Evolutionary conservation across 2,329 filamentous ascomycete species (phyloP), one percentile per base, ranked within the genome.

Genomic region (Cercospora sojina): DNA sequence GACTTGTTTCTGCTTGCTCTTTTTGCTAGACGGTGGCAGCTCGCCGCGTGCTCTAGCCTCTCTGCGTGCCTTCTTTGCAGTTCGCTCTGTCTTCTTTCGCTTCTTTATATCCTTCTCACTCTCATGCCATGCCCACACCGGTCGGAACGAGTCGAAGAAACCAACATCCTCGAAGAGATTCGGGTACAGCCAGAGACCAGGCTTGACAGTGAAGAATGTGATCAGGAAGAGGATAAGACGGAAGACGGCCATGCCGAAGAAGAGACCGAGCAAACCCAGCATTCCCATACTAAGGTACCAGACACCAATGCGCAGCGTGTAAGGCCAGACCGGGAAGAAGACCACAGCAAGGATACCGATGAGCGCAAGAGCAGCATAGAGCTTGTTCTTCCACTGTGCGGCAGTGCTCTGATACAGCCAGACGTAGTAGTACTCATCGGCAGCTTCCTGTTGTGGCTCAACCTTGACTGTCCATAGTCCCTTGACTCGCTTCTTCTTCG

Each of bases 161-260:
- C 94, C 96, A 29, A 99, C 95, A 77, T 99, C 95, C 79, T 99
- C 95, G 83, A 97, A 99, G 20, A 99, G 83, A 77, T 99, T 99
- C 58, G 95, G 95, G 81, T 94, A 99, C 53, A 99, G 85, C 95
- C 95, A 99, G n/a, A 99, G 84, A 74, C 95, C 95, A 2, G 95
- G 95, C 3, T 93, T 83, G 0, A 88, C 84, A 16, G 86, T 84
- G 76, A 98, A 96, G 80, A 96, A 93, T 23, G 95, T 98, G 77
- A 96, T 81, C 77, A 92, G 90, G 83, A 99, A 99, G 29, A 99
- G 84, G 68, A 99, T 96, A 64, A 98, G 86, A 67, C 95, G 89
- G 86, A 99, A 93, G 76, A 99, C 96, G 5, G 94, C 91, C 95
- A 99, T 98, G 76, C 88, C 87, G 80, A 99, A 98, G 87, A 99